Percentiles rank a stretch among this genome's conserved stretches.
These are phyloP conservation scores for Fusarium pseudonygamai DNA, from an alignment of 2,329 filamentous ascomycete genomes.

Conservation along the genomic window DNA sequence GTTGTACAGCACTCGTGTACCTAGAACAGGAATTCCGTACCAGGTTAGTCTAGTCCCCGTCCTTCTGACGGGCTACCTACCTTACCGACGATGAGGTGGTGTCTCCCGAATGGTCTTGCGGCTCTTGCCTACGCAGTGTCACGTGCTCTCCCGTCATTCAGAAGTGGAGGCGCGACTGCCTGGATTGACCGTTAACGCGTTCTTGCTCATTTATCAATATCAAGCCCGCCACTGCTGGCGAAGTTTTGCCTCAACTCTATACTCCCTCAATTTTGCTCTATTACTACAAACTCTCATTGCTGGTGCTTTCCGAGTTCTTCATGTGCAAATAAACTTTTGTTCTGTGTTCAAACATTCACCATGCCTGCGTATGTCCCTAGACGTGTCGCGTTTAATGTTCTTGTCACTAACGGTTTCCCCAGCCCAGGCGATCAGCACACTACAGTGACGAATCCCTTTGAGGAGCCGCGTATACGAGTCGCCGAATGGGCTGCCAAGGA, in stretches of 20 bases:
- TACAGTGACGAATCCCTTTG: conserved; percentile 79
- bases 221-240: conserved; percentile 12
- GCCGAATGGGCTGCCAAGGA: conserved; percentile 88
- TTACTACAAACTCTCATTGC: background rate
- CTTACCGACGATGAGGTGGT: background rate
- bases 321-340: conserved; percentile 39
- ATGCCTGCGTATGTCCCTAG: conserved; percentile 57
- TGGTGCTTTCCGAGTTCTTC: conserved; percentile 6
- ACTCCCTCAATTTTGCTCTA: background rate
- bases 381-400: conserved; percentile 12
- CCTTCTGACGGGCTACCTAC: background rate
- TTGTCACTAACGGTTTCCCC: conserved; percentile 33
- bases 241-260: conserved; percentile 4
- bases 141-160: conserved; percentile 46
- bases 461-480: conserved; percentile 73
- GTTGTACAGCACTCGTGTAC: background rate
- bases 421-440: conserved; percentile 75
- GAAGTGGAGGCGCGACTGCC: conserved; percentile 37
- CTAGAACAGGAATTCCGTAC: background rate
- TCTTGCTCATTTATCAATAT: conserved; percentile 23
- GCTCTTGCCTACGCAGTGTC: conserved; percentile 4
- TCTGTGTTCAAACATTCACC: conserved; percentile 28
- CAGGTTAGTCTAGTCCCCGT: background rate
- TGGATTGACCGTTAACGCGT: conserved; percentile 34
- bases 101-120: background rate